Percentiles rank a stretch among this genome's conserved stretches.
Conservation (phyloP, 1,284 basidiomycete genomes). For the Rhodotorula sp. region DNA sequence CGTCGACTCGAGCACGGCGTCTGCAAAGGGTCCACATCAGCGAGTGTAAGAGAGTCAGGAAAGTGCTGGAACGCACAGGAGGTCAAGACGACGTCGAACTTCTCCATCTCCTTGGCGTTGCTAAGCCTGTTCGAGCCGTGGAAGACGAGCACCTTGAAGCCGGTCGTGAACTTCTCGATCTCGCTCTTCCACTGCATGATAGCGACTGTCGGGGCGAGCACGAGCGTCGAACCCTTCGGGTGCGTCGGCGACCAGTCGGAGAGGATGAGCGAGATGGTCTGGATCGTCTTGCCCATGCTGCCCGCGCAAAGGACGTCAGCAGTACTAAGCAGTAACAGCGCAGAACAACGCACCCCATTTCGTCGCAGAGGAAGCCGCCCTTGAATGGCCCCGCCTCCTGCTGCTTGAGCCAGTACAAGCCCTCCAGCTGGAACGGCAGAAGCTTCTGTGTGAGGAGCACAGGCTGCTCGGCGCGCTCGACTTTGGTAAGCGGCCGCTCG, state of each 20-base stretch:
- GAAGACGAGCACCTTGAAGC: slow-evolving; percentile 73
- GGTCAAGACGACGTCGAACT: slow-evolving; percentile 72
- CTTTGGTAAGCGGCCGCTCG: slow-evolving; percentile 62
- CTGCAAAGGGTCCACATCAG: slow-evolving; percentile 46
- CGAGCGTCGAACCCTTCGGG: slow-evolving; percentile 72
- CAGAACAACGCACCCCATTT: slow-evolving; percentile 67
- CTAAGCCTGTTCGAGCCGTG: slow-evolving; percentile 68
- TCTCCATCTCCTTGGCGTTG: slow-evolving; percentile 65
- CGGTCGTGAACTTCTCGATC: slow-evolving; percentile 60
- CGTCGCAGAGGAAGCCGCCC: slow-evolving; percentile 88
- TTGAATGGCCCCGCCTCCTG: slow-evolving; percentile 82
- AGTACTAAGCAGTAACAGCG: not conserved
- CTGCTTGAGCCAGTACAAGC: slow-evolving; percentile 90
- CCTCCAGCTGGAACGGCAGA: slow-evolving; percentile 79
- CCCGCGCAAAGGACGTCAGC: not conserved
- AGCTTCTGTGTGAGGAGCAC: slow-evolving; percentile 64
- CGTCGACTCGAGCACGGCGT: slow-evolving; percentile 81
- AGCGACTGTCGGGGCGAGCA: slow-evolving; percentile 79
- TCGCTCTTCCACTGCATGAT: slow-evolving; percentile 99
- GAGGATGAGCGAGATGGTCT: slow-evolving; percentile 87
- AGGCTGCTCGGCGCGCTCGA: slow-evolving; percentile 74
- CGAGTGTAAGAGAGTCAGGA: not conserved
- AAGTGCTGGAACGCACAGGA: slow-evolving; percentile 29
- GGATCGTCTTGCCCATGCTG: slow-evolving; percentile 97
- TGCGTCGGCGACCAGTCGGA: slow-evolving; percentile 56